These are phyloP conservation scores for Tetrastigma voinierianum DNA, from an alignment of 164 flowering plant genomes.

Conservation along the genomic window DNA sequence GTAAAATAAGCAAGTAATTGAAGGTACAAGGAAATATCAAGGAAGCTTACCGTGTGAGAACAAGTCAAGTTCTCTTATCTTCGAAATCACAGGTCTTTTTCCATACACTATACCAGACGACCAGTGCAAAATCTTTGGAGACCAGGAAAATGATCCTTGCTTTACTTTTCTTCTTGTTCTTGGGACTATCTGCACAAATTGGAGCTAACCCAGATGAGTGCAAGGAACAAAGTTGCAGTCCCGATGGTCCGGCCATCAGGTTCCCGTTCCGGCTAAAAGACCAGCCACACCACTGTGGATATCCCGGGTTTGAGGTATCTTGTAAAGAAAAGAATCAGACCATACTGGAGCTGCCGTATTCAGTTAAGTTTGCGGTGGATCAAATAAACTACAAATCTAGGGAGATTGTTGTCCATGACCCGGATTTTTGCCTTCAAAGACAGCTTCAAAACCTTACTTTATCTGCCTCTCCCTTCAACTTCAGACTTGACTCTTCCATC, in stretches of 20 bases:
- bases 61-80: too few relatives aligned
- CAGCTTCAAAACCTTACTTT: background rate
- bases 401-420: conserved; percentile 5
- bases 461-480: too few relatives aligned
- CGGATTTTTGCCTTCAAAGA: conserved; percentile 4
- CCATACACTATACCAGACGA: too few relatives aligned
- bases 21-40: too few relatives aligned
- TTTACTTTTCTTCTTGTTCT: too few relatives aligned
- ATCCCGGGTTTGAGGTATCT: conserved; percentile 25
- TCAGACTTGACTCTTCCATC: background rate
- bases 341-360: conserved; percentile 19
- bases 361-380: conserved; percentile 7
- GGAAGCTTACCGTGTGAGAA: too few relatives aligned
- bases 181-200: background rate
- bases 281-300: conserved; percentile 27
- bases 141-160: too few relatives aligned
- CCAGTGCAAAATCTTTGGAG: too few relatives aligned
- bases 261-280: conserved; percentile 26
- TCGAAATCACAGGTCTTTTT: too few relatives aligned
- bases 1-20: too few relatives aligned
- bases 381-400: conserved; percentile 21
- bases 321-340: conserved; percentile 16
- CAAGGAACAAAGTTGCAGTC: background rate
- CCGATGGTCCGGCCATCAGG: conserved; percentile 3
- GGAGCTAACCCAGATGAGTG: background rate